Percentiles rank a stretch among this genome's conserved stretches.
phyloP scores from a whole-genome alignment of 1,139 yeast species.

The Meyerozyma elateridarum region DNA sequence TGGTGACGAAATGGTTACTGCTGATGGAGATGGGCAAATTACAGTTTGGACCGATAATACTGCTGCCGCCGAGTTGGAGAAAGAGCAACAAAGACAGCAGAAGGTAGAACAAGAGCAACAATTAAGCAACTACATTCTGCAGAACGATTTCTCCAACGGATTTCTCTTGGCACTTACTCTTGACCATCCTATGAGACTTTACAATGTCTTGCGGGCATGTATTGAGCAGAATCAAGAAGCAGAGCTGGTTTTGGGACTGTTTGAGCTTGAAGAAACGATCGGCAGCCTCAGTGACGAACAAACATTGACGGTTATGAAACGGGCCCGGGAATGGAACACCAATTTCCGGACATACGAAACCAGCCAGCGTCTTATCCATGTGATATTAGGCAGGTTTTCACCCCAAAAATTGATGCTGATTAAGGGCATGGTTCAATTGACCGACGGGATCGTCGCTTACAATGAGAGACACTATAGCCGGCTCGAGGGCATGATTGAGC shows the following conservation, averaged over 20 bases:
- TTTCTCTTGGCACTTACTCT: constrained; percentile 78
- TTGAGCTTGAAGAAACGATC: constrained; percentile 63
- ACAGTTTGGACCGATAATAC: constrained; percentile 88
- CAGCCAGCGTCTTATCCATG: constrained; percentile 71
- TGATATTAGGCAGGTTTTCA: constrained; percentile 52
- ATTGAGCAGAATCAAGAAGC: constrained; percentile 36
- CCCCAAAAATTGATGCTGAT: constrained; percentile 56
- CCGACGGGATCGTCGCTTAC: constrained; percentile 80
- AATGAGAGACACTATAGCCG: constrained; percentile 80
- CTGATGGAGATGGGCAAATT: constrained; percentile 93
- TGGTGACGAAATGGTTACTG: constrained; percentile 70
- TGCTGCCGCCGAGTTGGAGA: constrained; percentile 46
- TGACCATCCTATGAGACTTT: constrained; percentile 81
- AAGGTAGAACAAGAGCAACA: constrained; percentile 86
- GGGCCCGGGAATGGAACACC: constrained; percentile 93
- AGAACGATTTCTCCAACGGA: constrained; percentile 83
- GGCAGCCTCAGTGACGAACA: constrained; percentile 55
- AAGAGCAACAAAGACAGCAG: constrained; percentile 47
- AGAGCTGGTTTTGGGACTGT: constrained; percentile 54
- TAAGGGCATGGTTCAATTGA: constrained; percentile 59
- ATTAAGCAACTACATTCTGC: constrained; percentile 63
- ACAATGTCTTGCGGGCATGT: constrained; percentile 61
- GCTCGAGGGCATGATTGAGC: constrained; percentile 74
- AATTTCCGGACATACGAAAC: constrained; percentile 76
- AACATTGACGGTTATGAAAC: constrained; percentile 54